A percentile compares a stretch with the other conserved stretches of the same genome.
phyloP scores from a whole-genome alignment of 768 basidiomycete species.

The Dentipellis sp. region DNA sequence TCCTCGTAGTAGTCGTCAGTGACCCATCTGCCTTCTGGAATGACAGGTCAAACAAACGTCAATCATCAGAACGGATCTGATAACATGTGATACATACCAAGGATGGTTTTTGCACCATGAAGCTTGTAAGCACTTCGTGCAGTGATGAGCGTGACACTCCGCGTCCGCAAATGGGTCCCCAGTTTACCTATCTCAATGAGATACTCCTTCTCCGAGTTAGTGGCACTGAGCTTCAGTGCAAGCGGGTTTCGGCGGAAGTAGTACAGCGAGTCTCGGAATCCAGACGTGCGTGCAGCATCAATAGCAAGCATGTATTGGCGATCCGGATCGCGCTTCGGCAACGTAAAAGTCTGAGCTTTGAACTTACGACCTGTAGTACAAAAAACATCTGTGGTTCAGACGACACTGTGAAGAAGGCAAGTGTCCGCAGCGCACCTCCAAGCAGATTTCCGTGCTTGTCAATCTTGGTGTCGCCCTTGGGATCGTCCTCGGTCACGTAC shows the following conservation, averaged over 20 bases:
- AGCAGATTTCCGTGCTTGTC: conserved; percentile 76
- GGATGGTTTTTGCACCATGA: conserved; percentile 85
- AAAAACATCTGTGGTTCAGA: background rate
- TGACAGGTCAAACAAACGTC: background rate
- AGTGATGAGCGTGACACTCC: conserved; percentile 90
- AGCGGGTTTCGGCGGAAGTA: conserved; percentile 91
- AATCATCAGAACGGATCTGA: background rate
- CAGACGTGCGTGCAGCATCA: conserved; percentile 92
- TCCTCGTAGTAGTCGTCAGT: conserved; percentile 96
- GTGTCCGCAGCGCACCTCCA: conserved; percentile 48
- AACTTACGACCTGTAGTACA: conserved; percentile 61
- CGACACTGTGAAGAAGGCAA: background rate
- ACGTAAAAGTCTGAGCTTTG: conserved; percentile 83
- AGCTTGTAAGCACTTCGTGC: conserved; percentile 91
- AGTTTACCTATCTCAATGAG: conserved; percentile 86
- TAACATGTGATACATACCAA: conserved; percentile 42
- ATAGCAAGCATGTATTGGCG: conserved; percentile 93
- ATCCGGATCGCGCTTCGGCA: conserved; percentile 77
- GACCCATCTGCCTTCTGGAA: conserved; percentile 82
- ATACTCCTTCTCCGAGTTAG: conserved; percentile 84
- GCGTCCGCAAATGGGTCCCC: conserved; percentile 77
- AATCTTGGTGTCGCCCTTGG: conserved; percentile 87
- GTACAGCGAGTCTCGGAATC: conserved; percentile 95
- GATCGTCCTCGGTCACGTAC: conserved; percentile 72
- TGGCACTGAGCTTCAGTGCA: conserved; percentile 85